Conservation (phyloP, 2,329 filamentous ascomycete species). For the Phialophora chinensis region DNA sequence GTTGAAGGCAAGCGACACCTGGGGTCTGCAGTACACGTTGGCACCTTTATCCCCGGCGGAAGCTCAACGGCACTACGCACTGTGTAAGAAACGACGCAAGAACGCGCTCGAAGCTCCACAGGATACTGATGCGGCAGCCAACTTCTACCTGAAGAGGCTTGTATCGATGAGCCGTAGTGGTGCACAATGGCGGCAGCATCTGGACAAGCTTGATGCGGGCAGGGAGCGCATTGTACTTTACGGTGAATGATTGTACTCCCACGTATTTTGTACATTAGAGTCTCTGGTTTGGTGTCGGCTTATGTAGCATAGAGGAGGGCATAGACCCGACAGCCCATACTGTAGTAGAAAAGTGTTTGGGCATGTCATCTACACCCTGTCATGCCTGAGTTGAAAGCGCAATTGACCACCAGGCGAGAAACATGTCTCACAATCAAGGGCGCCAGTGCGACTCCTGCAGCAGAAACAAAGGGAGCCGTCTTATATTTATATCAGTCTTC, state of each 20-base stretch:
- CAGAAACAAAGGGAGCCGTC: background rate
- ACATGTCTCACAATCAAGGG: constrained; percentile 19
- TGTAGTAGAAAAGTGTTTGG: background rate
- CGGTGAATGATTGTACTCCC: constrained; percentile 12
- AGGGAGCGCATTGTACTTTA: constrained; percentile 44
- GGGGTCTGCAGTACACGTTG: constrained; percentile 80
- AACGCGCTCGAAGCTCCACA: constrained; percentile 47
- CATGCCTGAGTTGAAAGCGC: background rate
- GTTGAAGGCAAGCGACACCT: constrained; percentile 57
- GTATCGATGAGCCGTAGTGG: constrained; percentile 61
- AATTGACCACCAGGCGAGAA: constrained; percentile 2
- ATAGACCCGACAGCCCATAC: background rate
- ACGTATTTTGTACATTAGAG: constrained; percentile 20
- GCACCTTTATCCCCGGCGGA: constrained; percentile 61
- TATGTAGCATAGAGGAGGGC: background rate
- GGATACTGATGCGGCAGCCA: constrained; percentile 48
- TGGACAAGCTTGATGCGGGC: constrained; percentile 60
- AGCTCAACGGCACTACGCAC: constrained; percentile 61
- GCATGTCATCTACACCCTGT: background rate
- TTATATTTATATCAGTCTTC: constrained; percentile 2
- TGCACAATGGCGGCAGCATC: constrained; percentile 60
- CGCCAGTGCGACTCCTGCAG: constrained; percentile 4
- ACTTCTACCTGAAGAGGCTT: constrained; percentile 55
- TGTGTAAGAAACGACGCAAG: constrained; percentile 63
- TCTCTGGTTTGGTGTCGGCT: background rate